These are phyloP conservation scores for Fusarium tjaetaba DNA, from an alignment of 2,329 filamentous ascomycete species.

Conservation along the genomic window DNA sequence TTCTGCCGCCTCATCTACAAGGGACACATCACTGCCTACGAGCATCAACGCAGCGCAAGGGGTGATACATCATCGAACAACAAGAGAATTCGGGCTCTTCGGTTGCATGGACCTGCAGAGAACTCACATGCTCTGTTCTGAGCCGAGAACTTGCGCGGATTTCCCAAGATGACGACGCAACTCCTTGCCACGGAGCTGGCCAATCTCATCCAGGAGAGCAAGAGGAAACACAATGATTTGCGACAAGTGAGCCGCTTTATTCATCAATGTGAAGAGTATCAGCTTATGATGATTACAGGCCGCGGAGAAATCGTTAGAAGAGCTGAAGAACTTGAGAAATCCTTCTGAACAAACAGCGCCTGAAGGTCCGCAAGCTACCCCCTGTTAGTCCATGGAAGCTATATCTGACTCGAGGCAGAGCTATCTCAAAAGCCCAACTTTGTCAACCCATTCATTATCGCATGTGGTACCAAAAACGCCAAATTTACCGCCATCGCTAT, in stretches of 20 bases:
- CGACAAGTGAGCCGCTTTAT: slow-evolving; percentile 69
- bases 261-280: neutral
- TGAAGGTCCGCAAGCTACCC: slow-evolving; percentile 46
- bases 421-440: slow-evolving; percentile 84
- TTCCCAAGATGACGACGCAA: slow-evolving; percentile 83
- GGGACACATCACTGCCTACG: slow-evolving; percentile 45
- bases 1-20: slow-evolving; percentile 46
- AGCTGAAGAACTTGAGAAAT: slow-evolving; percentile 70
- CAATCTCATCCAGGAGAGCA: slow-evolving; percentile 94
- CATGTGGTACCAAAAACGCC: slow-evolving; percentile 87
- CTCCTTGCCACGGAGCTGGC: slow-evolving; percentile 87
- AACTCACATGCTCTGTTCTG: slow-evolving; percentile 38
- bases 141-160: slow-evolving; percentile 34
- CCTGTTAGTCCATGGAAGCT: slow-evolving; percentile 12
- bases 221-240: slow-evolving; percentile 91
- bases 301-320: slow-evolving; percentile 91
- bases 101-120: slow-evolving; percentile 43
- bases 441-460: slow-evolving; percentile 92
- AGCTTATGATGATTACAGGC: slow-evolving; percentile 63
- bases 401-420: slow-evolving; percentile 64
- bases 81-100: slow-evolving; percentile 8
- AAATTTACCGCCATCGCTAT: slow-evolving; percentile 91
- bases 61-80: slow-evolving; percentile 31
- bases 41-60: slow-evolving; percentile 23
- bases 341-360: slow-evolving; percentile 52